Conservation (phyloP, 495 filamentous ascomycete species). For the Filosporella fistucella region DNA sequence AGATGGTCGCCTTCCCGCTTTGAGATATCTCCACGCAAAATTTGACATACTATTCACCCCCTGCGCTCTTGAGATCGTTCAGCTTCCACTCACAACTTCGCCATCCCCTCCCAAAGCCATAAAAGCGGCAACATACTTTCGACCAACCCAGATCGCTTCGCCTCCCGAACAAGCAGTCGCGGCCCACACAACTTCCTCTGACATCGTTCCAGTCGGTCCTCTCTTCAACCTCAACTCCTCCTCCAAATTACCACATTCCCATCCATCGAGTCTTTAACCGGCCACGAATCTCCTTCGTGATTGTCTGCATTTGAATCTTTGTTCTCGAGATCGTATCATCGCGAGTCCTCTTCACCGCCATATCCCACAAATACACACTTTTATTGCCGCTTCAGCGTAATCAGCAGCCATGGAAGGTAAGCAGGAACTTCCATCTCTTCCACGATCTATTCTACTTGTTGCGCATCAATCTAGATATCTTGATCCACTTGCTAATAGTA, state of each 20-base stretch:
- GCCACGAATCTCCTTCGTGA: slow-evolving; percentile 23
- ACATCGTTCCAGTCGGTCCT: slow-evolving; percentile 23
- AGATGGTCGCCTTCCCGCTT: background rate
- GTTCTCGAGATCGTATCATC: slow-evolving; percentile 25
- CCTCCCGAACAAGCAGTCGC: slow-evolving; percentile 17
- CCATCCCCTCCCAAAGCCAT: slow-evolving; percentile 9
- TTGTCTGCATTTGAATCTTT: slow-evolving; percentile 19
- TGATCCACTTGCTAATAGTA: slow-evolving; percentile 46
- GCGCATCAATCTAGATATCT: slow-evolving; percentile 28
- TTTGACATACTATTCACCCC: background rate
- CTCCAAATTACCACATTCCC: slow-evolving; percentile 15
- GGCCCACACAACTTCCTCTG: slow-evolving; percentile 20
- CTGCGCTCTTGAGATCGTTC: background rate
- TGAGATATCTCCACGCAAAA: background rate
- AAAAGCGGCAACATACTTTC: slow-evolving; percentile 27
- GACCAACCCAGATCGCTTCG: slow-evolving; percentile 13
- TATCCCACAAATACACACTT: slow-evolving; percentile 27
- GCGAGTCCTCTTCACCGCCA: slow-evolving; percentile 24
- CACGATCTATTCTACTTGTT: slow-evolving; percentile 28
- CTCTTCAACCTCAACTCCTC: slow-evolving; percentile 14
- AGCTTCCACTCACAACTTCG: background rate
- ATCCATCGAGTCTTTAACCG: slow-evolving; percentile 11
- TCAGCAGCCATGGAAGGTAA: slow-evolving; percentile 75
- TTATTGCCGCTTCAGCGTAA: slow-evolving; percentile 35
- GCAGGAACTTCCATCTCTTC: slow-evolving; percentile 30